phyloP scores from a whole-genome alignment of 495 filamentous ascomycete species.

The Ramalina intermedia region DNA sequence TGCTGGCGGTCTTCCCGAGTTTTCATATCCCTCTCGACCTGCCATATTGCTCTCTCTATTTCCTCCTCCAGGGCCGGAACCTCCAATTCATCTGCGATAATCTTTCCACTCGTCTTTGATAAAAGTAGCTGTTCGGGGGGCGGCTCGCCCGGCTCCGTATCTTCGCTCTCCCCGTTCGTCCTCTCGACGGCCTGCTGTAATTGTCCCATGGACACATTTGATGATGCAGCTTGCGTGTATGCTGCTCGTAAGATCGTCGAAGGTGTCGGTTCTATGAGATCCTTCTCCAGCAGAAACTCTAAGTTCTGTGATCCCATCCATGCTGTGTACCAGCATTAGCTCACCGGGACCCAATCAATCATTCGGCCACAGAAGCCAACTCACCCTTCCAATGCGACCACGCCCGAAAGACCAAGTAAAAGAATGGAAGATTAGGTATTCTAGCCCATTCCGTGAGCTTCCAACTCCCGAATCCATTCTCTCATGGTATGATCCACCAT shows the following conservation, averaged over 20 bases:
- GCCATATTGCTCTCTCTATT: conserved; percentile 75
- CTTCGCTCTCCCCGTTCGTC: neutral
- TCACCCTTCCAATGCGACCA: conserved; percentile 55
- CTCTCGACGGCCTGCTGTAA: conserved; percentile 3
- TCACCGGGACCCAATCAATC: conserved; percentile 5
- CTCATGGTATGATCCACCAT: neutral
- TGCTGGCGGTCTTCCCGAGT: conserved; percentile 30
- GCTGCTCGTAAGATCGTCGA: conserved; percentile 53
- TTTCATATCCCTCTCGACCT: conserved; percentile 57
- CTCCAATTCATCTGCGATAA: conserved; percentile 55
- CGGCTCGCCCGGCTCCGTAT: neutral
- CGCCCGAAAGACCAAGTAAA: conserved; percentile 77
- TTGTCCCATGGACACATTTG: conserved; percentile 19
- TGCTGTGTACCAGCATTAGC: conserved; percentile 29
- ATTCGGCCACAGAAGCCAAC: conserved; percentile 3
- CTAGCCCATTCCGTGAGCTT: conserved; percentile 26
- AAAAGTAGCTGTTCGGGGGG: conserved; percentile 41
- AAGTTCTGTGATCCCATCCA: conserved; percentile 74
- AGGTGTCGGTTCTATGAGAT: conserved; percentile 48
- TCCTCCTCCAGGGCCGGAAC: conserved; percentile 77
- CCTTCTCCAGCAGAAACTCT: conserved; percentile 59
- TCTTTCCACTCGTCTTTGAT: conserved; percentile 41
- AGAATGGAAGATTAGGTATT: conserved; percentile 92
- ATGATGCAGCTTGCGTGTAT: conserved; percentile 33
- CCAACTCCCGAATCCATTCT: neutral